Percentiles rank a stretch among this genome's conserved stretches.
Conservation (phyloP, 345 rosid species). For the Xanthoceras sorbifolium region DNA sequence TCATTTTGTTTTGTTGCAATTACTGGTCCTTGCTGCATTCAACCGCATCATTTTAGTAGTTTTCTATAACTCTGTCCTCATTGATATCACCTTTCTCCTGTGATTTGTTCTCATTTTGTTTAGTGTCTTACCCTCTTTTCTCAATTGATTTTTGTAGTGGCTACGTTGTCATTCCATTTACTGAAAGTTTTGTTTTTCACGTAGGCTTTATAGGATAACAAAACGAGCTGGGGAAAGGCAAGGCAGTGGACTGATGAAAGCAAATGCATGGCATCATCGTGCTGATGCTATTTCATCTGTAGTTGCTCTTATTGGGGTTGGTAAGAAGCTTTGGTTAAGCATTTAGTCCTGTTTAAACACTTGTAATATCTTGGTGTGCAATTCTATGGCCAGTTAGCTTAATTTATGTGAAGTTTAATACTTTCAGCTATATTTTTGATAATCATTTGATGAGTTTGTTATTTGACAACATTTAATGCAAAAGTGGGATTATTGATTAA, state of each 20-base stretch:
- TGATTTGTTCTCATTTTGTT: background rate
- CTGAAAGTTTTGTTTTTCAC: background rate
- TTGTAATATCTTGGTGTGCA: background rate
- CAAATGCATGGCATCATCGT: slow-evolving; percentile 99
- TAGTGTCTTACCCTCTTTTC: too few relatives aligned
- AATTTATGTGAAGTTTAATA: background rate
- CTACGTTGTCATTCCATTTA: background rate
- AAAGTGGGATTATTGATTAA: background rate
- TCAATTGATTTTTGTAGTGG: background rate
- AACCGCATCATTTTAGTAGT: background rate
- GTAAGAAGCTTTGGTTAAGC: slow-evolving; percentile 39
- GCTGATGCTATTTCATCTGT: slow-evolving; percentile 91
- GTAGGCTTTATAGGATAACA: slow-evolving; percentile 89
- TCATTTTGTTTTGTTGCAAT: too few relatives aligned
- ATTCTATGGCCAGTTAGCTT: background rate
- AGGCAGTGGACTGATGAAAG: slow-evolving; percentile 95
- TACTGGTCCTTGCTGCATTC: background rate
- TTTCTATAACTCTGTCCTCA: background rate
- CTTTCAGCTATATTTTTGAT: background rate
- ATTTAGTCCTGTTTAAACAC: background rate
- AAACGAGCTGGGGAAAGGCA: slow-evolving; percentile 84
- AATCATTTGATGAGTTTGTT: background rate
- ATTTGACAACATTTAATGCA: background rate
- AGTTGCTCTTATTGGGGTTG: slow-evolving; percentile 88
- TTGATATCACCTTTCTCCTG: background rate